Evolutionary conservation across 495 filamentous ascomycete species (phyloP).

Genomic region (Daldinia concentrica): DNA sequence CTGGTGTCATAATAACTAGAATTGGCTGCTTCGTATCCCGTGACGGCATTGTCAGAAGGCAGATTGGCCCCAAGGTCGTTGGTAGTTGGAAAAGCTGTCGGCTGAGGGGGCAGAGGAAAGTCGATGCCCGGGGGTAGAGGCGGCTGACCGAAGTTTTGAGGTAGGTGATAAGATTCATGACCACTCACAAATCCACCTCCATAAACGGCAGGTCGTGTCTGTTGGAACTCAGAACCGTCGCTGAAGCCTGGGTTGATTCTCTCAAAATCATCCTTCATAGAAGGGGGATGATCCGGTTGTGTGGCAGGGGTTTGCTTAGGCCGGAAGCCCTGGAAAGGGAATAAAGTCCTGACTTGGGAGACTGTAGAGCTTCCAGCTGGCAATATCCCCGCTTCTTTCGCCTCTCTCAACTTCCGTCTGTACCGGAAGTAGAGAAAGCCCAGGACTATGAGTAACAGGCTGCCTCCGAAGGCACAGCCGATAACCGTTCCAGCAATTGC

Average conservation of each 20-base stretch:
- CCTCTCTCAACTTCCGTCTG: constrained; percentile 37
- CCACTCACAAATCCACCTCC: constrained; percentile 32
- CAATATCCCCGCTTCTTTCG: constrained; percentile 30
- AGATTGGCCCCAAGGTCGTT: constrained; percentile 20
- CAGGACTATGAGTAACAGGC: constrained; percentile 42
- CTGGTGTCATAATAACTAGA: constrained; percentile 49
- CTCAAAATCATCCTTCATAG: constrained; percentile 35
- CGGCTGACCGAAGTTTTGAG: constrained; percentile 28
- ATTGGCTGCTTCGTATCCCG: constrained; percentile 43
- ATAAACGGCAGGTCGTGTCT: constrained; percentile 21
- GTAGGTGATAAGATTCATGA: constrained; percentile 26
- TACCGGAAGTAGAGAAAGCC: constrained; percentile 49
- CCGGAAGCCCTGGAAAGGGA: constrained; percentile 27
- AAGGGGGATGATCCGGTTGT: constrained; percentile 15
- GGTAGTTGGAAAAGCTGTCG: constrained; percentile 29
- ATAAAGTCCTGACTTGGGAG: constrained; percentile 26
- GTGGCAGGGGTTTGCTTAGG: constrained; percentile 16
- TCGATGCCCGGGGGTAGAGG: constrained; percentile 40
- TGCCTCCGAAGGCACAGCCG: constrained; percentile 44
- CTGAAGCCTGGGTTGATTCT: constrained; percentile 24
- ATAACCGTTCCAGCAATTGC: constrained; percentile 48
- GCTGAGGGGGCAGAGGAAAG: constrained; percentile 42
- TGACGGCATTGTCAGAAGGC: constrained; percentile 33
- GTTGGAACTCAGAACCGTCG: constrained; percentile 28
- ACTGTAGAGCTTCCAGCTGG: constrained; percentile 25